These are phyloP conservation scores for Saksenaea oblongispora DNA, from an alignment of 371 early-diverging fungal species.

Conservation along the genomic window DNA sequence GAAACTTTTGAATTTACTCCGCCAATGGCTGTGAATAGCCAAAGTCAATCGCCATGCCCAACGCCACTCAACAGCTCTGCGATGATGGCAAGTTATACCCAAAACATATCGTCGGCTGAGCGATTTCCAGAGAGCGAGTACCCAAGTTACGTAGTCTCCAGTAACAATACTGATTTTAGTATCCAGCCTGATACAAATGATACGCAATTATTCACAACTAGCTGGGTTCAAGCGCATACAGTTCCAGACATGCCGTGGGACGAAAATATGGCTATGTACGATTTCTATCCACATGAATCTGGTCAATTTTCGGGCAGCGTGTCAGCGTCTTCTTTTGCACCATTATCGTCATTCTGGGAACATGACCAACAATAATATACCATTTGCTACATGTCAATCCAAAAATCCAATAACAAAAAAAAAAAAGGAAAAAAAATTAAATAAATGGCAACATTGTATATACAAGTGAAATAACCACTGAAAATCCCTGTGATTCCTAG, in stretches of 20 bases:
- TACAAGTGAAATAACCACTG: no score
- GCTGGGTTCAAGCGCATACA: background rate
- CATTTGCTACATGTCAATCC: background rate
- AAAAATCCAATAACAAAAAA: no score
- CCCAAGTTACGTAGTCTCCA: background rate
- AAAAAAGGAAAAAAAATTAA: no score
- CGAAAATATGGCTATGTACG: background rate
- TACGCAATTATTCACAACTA: background rate
- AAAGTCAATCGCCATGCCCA: background rate
- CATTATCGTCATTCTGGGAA: background rate
- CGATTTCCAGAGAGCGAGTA: background rate
- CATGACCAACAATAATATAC: background rate
- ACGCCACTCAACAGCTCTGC: background rate
- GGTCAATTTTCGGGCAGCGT: background rate
- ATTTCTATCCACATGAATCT: background rate
- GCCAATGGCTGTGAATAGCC: background rate
- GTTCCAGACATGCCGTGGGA: background rate
- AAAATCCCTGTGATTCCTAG: no score
- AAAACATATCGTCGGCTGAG: background rate
- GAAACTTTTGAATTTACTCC: background rate
- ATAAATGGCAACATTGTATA: no score
- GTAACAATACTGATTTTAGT: background rate
- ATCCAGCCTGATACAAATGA: background rate
- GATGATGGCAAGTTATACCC: background rate
- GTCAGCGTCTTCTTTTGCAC: background rate